Base-by-base conservation (phyloP, 2,329 filamentous ascomycete genomes). In the Cordyceps fumosorosea region DNA sequence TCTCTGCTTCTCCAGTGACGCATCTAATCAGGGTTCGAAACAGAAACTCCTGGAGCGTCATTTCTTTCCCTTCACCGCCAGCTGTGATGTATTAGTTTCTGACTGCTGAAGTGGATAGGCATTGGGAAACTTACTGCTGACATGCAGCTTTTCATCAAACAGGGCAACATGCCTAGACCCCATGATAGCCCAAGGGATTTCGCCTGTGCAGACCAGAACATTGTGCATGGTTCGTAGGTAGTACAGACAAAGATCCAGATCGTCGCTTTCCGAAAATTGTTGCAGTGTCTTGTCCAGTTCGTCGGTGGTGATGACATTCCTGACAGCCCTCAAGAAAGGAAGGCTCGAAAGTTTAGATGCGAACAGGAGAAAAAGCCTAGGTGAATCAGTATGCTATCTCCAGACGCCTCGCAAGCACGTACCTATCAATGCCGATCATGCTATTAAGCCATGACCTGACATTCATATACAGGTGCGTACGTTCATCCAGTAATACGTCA, bases 371-470 rank as follows among this genome's bases (percentile, higher is more conserved):
- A 89, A 87, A 0, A 89, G 74, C 64, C 85, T 88, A 60, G 22
- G 45, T 14, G 42, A 10, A 53, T 34, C 26, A 5, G n/a, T 42
- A 56, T 26, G 26, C 12, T 44, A n/a, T 7, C 16, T 47, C 14
- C 7, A 37, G 26, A 22, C 18, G 29, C n/a, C 16, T 11, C 22
- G 7, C 32, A n/a, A 44, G 22, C 34, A 72, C 77, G 69, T 74
- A 86, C 85, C 84, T 85, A 66, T 89, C 85, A 65, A 87, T 81
- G 3, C 85, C 84, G 62, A 84, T 74, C 68, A 86, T 80, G 62
- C 73, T 87, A 67, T 89, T 88, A 3, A 98, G 79, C 93, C 93
- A 97, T 55, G 84, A 86, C 68, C 88, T 89, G 45, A 91, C 85
- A 29, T 89, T 88, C 74, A 91, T 88, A 65, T 88, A 91, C 16